Base-by-base conservation (phyloP, 495 filamentous ascomycete genomes). In the Penicillium cataractarum region DNA sequence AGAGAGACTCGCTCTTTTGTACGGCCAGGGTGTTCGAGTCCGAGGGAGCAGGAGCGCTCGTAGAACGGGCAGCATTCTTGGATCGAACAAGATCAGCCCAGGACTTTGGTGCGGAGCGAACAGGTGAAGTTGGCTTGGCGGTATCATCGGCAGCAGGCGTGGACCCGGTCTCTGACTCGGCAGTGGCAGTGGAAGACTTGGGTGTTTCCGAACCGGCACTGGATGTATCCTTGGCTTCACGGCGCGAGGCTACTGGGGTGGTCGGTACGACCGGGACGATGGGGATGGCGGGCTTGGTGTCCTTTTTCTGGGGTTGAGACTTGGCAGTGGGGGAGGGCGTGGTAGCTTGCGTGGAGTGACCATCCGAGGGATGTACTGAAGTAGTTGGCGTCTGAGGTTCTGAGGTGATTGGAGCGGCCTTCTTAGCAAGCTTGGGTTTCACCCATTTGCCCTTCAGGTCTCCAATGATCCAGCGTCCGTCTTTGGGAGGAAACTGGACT, bases 81-180 rank as follows among this genome's bases (percentile, higher is more conserved):
- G 83, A 82, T 40, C 87, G 76, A 44, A 94, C 87, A 19, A 96
- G 76, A 49, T 89, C 89, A 10, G 91, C 87, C 92, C 92, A 96
- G 5, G 89, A 87, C 71, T 91, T 92, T 4, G 89, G 89, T 46
- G 71, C 74, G 4, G 76, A 61, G 42, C 75, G 79, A 4, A 77
- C 63, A 31, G 83, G 71, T 4, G 78, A 71, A 22, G 74, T 73
- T 46, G 82, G 69, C 15, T 81, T 73, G 8, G 65, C 60, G 12
- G 69, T 9, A 24, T 71, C 68, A 27, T 80, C 74, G 17, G 69
- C 58, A 22, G 70, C 55, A 24, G 71, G n/a, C 24, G 66, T 55
- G 17, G 67, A 46, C 17, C 67, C 64, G 22, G 62, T 10, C 44
- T 70, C 49, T n/a, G 71, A 59, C 17, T 71, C 62, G 13, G 53